Evolutionary conservation across 2,329 filamentous ascomycete genomes (phyloP), one percentile per base, ranked within the genome.

Genomic region (Scleromitrula shiraiana): DNA sequence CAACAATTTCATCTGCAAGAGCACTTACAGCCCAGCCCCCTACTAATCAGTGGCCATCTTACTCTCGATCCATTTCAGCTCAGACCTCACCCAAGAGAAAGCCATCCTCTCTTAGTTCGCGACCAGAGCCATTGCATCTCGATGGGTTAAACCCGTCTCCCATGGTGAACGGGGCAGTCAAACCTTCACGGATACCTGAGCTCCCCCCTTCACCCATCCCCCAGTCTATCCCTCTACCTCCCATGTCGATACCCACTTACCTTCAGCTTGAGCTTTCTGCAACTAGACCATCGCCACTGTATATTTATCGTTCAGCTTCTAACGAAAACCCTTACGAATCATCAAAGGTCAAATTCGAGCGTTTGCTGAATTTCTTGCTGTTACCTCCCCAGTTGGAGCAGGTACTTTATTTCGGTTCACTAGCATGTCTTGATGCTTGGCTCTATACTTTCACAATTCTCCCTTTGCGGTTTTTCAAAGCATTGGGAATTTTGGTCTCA

Each of bases 391-490:
- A 85, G 52, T 74, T 98, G 5, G 93, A 98, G 67, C 78, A 84
- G 38, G 84, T 90, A 0, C 75, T 98, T 5, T 80, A 82, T 51
- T 97, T 98, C 67, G 93, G 93, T 6, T 83, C 87, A 0, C 68
- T 97, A 27, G 90, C 91, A 6, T 98, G 93, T 67, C 73, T 98
- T 5, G 93, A 98, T 64, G 86, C 91, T 1, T 98, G 91, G 89
- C 77, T 98, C 1, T 93, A 96, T 68, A 94, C 88, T 0, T 94
- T 98, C 59, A 98, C 93, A 0, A 95, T 98, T 37, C 71, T 98
- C 0, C 93, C 93, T 0, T 75, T 98, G 50, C 79, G 93, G 2
- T 97, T 98, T 59, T 65, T 85, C 46, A 85, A 90, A 50, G 91
- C 93, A 1, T 60, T 91, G 0, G 80, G 79, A 17, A 81, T 97